Conservation (phyloP, 108 stramenopile genomes). For the Fragilariopsis cylindrus region DNA sequence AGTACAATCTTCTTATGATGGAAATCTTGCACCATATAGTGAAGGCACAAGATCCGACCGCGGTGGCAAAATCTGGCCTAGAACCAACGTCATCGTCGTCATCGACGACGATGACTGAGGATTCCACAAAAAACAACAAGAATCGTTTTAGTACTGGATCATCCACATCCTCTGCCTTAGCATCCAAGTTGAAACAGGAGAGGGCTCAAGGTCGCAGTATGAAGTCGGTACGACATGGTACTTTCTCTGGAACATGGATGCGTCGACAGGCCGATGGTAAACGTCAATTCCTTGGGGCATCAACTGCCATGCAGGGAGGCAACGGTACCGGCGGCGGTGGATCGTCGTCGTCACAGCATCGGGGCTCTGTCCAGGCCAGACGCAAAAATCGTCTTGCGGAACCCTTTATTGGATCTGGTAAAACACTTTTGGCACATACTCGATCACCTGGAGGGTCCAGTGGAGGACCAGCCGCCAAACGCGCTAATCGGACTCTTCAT, state of each 20-base stretch:
- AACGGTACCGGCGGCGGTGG: background rate
- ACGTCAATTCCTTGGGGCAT: constrained; percentile 48
- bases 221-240: constrained; percentile 60
- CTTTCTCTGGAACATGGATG: constrained; percentile 84
- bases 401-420: constrained; percentile 68
- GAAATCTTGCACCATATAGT: constrained; percentile 79
- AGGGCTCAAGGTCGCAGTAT: constrained; percentile 32
- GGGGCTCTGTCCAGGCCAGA: constrained; percentile 5
- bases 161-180: constrained; percentile 33
- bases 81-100: background rate
- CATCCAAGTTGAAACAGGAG: constrained; percentile 57
- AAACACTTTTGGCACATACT: constrained; percentile 39
- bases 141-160: background rate
- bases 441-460: constrained; percentile 17
- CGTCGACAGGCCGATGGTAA: constrained; percentile 47
- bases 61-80: constrained; percentile 27
- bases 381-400: constrained; percentile 59
- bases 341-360: background rate
- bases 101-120: background rate
- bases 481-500: constrained; percentile 61
- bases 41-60: constrained; percentile 59
- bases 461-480: constrained; percentile 47
- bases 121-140: background rate
- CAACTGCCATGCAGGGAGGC: constrained; percentile 1
- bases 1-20: constrained; percentile 87